Conservation (phyloP, 371 early-diverging fungal species). For the Mucor plumbeus region DNA sequence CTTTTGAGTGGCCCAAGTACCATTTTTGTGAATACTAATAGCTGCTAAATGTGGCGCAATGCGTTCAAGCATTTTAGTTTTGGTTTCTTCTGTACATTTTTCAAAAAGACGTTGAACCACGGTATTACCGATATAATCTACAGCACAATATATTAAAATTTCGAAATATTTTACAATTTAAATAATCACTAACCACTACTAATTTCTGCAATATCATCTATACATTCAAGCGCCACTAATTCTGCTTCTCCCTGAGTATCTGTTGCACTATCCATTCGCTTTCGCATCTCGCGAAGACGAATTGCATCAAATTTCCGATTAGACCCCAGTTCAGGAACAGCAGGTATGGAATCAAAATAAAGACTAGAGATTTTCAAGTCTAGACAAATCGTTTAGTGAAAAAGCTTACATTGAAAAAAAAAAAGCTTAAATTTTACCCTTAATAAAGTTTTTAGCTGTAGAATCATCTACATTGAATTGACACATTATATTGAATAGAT, state of each 20-base stretch:
- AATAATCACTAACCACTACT: constrained; percentile 41
- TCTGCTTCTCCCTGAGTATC: constrained; percentile 53
- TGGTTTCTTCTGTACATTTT: constrained; percentile 63
- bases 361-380: constrained; percentile 25
- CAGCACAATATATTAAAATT: no score
- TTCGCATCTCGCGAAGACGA: constrained; percentile 88
- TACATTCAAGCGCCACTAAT: constrained; percentile 73
- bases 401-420: not conserved
- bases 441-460: constrained; percentile 16
- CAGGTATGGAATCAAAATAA: constrained; percentile 71
- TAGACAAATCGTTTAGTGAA: not conserved
- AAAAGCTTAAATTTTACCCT: constrained; percentile 20
- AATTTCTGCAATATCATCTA: constrained; percentile 47
- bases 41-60: constrained; percentile 81
- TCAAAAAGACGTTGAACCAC: constrained; percentile 88
- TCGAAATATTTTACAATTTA: no score
- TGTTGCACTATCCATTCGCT: constrained; percentile 76
- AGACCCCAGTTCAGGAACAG: constrained; percentile 72
- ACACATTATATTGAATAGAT: constrained; percentile 38
- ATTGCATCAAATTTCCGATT: constrained; percentile 77
- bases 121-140: constrained; percentile 68
- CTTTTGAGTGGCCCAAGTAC: constrained; percentile 94
- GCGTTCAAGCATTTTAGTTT: constrained; percentile 52
- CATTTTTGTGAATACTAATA: constrained; percentile 90
- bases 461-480: constrained; percentile 29